Base-by-base conservation (phyloP, 2,329 filamentous ascomycete species). In the Penicillium vulpinum region DNA sequence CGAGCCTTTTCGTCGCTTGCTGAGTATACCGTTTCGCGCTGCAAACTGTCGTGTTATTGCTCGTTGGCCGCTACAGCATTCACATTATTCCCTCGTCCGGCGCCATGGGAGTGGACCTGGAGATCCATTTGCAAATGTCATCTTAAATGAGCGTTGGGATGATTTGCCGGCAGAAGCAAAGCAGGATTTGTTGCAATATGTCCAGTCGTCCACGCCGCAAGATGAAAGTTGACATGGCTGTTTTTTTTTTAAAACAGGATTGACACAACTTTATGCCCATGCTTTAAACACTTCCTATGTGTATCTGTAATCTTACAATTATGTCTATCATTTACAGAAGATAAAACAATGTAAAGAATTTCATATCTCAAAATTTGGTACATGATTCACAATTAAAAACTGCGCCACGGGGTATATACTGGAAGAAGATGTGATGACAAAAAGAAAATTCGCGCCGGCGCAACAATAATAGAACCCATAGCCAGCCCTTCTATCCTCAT, bases 61-160 rank as follows among this genome's bases (percentile, higher is more conserved):
- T 3, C 60, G 38, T 7, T 77, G 75, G 75, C 75, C 74, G 2
- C 61, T 74, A 11, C 61, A 62, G n/a, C 53, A 58, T 15, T 65
- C 57, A 6, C 69, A 75, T 60, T 76, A 74, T 56, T 61, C 62
- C 11, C 58, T 67, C 2, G 71, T 72, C 15, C 56, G 71, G 43
- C 67, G 68, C 26, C 66, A 62, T 63, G 70, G 68, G 2, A 61
- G 61, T 31, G 60, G 60, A 18, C 16, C 52, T 22, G 62, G 66
- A 33, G 74, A 77, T 68, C 72, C 70, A 3, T 76, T 77, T 60
- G 59, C 72, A 13, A 58, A 22, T 45, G 39, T 70, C 16, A 59
- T 77, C 51, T 65, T 74, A 33, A 51, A 69, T 35, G 56, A 72
- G 31, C 56, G 73, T 16, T 75, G 73, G 70, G 59, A 65, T 31